Evolutionary conservation across 1,284 basidiomycete species (phyloP), one percentile per base, ranked within the genome.

Genomic region (Puccinia horiana): DNA sequence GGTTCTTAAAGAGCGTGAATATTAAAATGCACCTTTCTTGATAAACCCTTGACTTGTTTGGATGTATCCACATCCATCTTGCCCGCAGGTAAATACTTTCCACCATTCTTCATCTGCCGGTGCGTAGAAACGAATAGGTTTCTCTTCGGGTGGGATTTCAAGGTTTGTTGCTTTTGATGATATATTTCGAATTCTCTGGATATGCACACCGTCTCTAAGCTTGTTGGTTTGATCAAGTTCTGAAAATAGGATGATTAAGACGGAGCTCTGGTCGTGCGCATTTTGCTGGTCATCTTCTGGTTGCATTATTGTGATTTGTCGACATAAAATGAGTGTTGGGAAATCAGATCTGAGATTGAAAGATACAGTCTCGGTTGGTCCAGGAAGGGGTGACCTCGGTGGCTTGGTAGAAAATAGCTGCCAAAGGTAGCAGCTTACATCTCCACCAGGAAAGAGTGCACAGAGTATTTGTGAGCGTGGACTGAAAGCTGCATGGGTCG

Each of bases 401-500:
- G 47, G 23, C 35, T 56, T 75, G 1, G 35, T 75, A 26, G 49
- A 32, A 56, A 54, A 61, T 61, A 75, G 35, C 49, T 40, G 49
- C 73, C 73, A 75, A 35, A 56, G 52, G 56, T 42, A 75, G 29
- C 49, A 61, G 52, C 49, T 75, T 14, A 75, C 52, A 26, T 58
- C 52, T 37, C 73, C 73, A 23, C 56, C 37, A 23, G 73, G 52
- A 42, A 75, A 75, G 52, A 75, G 56, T 11, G 52, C 73, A 58
- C 52, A 54, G 37, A 75, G 35, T n/a, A 75, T 23, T 58, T 29
- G 23, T 75, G 73, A 58, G 35, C 73, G 52, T 35, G 73, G 37
- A 61, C 73, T 75, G 73, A 75, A 75, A n/a, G 73, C 73, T 18
- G 58, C 54, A 44, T 75, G 73, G n/a, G 73, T 75, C 18, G 73